phyloP scores from a whole-genome alignment of 148 eudicot species.

The Amaranthus cruentus region DNA sequence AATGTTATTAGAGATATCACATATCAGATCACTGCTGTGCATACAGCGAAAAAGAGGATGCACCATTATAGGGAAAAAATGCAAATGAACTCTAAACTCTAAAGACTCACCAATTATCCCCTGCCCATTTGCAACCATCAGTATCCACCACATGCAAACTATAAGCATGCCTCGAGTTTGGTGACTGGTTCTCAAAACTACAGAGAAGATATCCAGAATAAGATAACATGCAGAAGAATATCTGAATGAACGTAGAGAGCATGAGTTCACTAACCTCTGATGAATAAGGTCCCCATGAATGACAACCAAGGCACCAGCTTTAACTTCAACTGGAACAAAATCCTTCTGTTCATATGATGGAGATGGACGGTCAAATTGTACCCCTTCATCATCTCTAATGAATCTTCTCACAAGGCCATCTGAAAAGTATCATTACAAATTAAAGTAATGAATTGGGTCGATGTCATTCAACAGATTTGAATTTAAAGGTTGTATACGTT shows the following conservation, averaged over 20 bases:
- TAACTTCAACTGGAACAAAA: slow-evolving; percentile 85
- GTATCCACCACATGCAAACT: slow-evolving; percentile 89
- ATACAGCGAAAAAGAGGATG: neutral
- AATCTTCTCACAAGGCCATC: slow-evolving; percentile 92
- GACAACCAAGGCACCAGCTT: slow-evolving; percentile 89
- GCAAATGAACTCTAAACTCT: neutral
- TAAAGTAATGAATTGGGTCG: neutral
- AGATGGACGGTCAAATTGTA: slow-evolving; percentile 75
- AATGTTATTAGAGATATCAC: neutral
- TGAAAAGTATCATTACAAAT: slow-evolving; percentile 13
- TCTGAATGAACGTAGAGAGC: neutral
- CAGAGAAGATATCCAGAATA: slow-evolving; percentile 11
- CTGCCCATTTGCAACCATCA: slow-evolving; percentile 85
- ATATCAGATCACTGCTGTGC: neutral
- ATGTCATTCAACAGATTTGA: neutral
- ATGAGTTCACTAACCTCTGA: slow-evolving; percentile 57
- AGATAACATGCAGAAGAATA: slow-evolving; percentile 2
- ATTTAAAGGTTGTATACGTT: slow-evolving; percentile 35
- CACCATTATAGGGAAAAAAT: neutral
- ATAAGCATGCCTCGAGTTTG: slow-evolving; percentile 92
- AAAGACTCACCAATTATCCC: slow-evolving; percentile 76
- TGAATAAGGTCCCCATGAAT: slow-evolving; percentile 96
- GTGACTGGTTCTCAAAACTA: slow-evolving; percentile 89
- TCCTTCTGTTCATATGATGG: slow-evolving; percentile 73
- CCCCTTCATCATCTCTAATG: slow-evolving; percentile 76